These are phyloP conservation scores for Gossypium mustelinum DNA, from an alignment of 345 rosid species.

Conservation along the genomic window DNA sequence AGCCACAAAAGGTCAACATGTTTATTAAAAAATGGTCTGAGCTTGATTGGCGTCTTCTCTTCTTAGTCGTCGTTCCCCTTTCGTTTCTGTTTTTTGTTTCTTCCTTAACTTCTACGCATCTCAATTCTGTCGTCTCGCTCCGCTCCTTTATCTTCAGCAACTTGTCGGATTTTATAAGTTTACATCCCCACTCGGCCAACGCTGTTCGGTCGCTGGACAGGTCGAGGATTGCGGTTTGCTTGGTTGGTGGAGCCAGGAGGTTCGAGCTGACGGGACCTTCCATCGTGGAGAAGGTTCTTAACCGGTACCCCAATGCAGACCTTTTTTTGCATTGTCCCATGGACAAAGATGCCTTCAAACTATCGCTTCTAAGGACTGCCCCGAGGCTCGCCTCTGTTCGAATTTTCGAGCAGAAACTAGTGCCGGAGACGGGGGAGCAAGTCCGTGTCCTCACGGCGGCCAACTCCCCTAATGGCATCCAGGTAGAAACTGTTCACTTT, in stretches of 20 bases:
- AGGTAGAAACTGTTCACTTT: slow-evolving; percentile 36
- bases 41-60: slow-evolving; percentile 45
- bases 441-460: slow-evolving; percentile 69
- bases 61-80: slow-evolving; percentile 25
- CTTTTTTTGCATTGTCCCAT: slow-evolving; percentile 77
- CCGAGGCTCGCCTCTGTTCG: slow-evolving; percentile 71
- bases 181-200: background rate
- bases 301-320: slow-evolving; percentile 71
- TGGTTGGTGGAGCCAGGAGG: slow-evolving; percentile 91
- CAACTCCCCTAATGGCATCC: slow-evolving; percentile 86
- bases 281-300: slow-evolving; percentile 58
- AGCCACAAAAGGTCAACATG: slow-evolving; percentile 20
- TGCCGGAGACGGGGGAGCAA: slow-evolving; percentile 49
- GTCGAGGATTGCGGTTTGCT: slow-evolving; percentile 76
- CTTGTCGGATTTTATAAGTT: background rate
- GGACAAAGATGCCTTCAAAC: slow-evolving; percentile 63
- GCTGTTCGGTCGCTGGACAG: slow-evolving; percentile 28
- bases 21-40: slow-evolving; percentile 29
- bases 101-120: slow-evolving; percentile 13
- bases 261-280: slow-evolving; percentile 93
- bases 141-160: slow-evolving; percentile 27
- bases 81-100: slow-evolving; percentile 29
- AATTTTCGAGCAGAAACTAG: slow-evolving; percentile 47
- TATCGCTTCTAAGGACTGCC: slow-evolving; percentile 52
- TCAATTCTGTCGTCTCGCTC: slow-evolving; percentile 22